Percentiles rank a stretch among this genome's conserved stretches.
These are phyloP conservation scores for Diaporthe vexans DNA, from an alignment of 2,329 filamentous ascomycete genomes.

Conservation along the genomic window DNA sequence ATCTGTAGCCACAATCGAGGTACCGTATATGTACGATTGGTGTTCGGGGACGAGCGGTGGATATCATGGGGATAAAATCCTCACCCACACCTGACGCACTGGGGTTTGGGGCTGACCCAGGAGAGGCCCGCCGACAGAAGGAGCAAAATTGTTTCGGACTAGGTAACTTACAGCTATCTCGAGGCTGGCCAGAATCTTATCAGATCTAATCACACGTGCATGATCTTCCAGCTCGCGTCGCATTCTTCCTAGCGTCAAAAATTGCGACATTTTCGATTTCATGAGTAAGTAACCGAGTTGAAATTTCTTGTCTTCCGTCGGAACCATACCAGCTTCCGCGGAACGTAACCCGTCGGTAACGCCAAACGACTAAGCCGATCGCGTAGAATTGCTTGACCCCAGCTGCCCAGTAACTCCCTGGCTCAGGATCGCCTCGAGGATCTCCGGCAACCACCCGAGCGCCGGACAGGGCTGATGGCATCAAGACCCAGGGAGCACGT, in stretches of 20 bases:
- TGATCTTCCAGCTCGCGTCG: not conserved
- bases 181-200: not conserved
- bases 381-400: not conserved
- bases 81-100: not conserved
- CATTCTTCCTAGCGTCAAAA: not conserved
- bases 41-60: not conserved
- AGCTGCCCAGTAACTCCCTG: not conserved
- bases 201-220: constrained; percentile 13
- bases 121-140: too few species aligned
- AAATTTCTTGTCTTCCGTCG: not conserved
- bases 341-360: not conserved
- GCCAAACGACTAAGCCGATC: not conserved
- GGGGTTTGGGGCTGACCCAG: not conserved
- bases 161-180: not conserved
- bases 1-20: not conserved
- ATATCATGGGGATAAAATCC: not conserved
- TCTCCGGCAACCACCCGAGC: not conserved
- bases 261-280: not conserved
- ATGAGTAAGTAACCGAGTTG: constrained; percentile 7
- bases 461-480: constrained; percentile 23
- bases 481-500: not conserved
- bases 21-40: not conserved
- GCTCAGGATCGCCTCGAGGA: not conserved
- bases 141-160: too few species aligned
- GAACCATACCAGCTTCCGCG: not conserved